phyloP scores from a whole-genome alignment of 495 filamentous ascomycete genomes.

The Saxophila tyrrhenica region DNA sequence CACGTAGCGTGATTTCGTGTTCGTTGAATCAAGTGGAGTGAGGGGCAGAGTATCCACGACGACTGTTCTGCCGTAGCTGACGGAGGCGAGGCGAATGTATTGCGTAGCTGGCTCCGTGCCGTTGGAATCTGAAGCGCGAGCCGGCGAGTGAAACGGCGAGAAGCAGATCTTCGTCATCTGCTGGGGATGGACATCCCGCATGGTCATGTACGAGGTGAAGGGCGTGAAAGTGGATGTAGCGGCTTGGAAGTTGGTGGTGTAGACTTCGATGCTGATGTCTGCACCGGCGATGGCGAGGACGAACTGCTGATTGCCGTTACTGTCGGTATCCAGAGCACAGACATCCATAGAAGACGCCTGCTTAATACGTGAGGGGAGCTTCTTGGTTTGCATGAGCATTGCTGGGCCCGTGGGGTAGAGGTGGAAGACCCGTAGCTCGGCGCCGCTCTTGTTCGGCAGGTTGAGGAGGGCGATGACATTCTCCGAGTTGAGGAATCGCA shows the following conservation, averaged over 20 bases:
- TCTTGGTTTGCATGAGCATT: conserved; percentile 40
- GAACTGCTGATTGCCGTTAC: conserved; percentile 51
- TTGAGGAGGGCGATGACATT: conserved; percentile 31
- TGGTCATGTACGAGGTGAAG: conserved; percentile 49
- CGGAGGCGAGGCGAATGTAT: conserved; percentile 70
- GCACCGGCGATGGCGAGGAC: conserved; percentile 73
- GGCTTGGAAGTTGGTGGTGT: conserved; percentile 46
- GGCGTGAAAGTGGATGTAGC: conserved; percentile 42
- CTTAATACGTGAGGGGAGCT: conserved; percentile 45
- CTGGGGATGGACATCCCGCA: conserved; percentile 65
- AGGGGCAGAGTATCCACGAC: conserved; percentile 78
- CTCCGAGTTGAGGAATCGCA: conserved; percentile 57
- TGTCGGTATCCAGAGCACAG: conserved; percentile 43
- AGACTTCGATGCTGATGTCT: conserved; percentile 67
- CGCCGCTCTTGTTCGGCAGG: conserved; percentile 42
- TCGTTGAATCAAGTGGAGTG: conserved; percentile 34
- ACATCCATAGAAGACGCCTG: conserved; percentile 66
- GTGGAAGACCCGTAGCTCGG: conserved; percentile 60
- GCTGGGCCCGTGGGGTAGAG: conserved; percentile 29
- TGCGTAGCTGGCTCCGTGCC: conserved; percentile 25
- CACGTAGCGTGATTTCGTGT: conserved; percentile 54
- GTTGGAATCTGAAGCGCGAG: conserved; percentile 29
- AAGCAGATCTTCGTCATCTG: conserved; percentile 79
- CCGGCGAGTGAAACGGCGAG: conserved; percentile 54
- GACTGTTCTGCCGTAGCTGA: conserved; percentile 72